These are phyloP conservation scores for Plantago lanceolata DNA, from an alignment of 305 asterid species.

Conservation along the genomic window DNA sequence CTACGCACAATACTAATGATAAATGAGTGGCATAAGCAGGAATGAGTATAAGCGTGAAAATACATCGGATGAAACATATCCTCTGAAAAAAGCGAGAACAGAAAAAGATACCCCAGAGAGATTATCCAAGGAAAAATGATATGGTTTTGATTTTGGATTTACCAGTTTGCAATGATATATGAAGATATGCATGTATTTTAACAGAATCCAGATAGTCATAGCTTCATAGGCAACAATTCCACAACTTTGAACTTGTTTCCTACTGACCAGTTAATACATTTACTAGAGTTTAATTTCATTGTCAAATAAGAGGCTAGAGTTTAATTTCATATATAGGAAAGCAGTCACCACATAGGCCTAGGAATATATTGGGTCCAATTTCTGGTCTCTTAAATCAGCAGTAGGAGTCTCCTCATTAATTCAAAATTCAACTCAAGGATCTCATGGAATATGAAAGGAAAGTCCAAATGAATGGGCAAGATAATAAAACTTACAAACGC, in stretches of 20 bases:
- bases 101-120: not conserved
- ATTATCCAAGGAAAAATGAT: not conserved
- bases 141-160: not conserved
- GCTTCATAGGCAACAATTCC: constrained; percentile 12
- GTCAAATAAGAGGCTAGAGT: constrained; percentile 5
- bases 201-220: constrained; percentile 1
- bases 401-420: constrained; percentile 9
- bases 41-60: not conserved
- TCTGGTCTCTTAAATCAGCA: constrained; percentile 17
- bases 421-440: constrained; percentile 10
- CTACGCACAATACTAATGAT: not conserved
- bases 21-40: no score
- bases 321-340: not conserved
- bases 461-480: constrained; percentile 15
- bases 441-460: constrained; percentile 10
- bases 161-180: not conserved
- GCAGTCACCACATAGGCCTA: constrained; percentile 15
- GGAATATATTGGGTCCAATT: constrained; percentile 7
- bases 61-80: not conserved
- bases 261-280: constrained; percentile 4
- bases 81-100: not conserved
- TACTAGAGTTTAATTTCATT: constrained; percentile 4
- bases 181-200: not conserved
- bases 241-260: constrained; percentile 1
- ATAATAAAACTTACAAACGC: constrained; percentile 67